A percentile compares a stretch with the other conserved stretches of the same genome.
phyloP scores from a whole-genome alignment of 1,284 basidiomycete species.

The Ceratorhiza oryzae-sativae region DNA sequence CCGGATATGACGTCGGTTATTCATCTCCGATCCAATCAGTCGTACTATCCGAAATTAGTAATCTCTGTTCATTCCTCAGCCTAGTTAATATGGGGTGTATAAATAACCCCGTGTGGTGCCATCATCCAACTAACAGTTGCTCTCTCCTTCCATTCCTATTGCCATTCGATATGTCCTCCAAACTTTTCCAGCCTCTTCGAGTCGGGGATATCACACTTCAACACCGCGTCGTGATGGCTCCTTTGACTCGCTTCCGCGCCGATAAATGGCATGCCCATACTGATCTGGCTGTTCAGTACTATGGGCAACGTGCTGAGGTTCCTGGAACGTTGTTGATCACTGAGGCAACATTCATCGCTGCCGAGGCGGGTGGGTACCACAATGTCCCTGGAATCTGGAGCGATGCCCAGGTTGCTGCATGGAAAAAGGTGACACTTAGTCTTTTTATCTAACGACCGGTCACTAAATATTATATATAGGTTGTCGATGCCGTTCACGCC shows the following conservation, averaged over 20 bases:
- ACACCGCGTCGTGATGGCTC: slow-evolving; percentile 51
- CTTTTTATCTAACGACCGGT: not conserved
- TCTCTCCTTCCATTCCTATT: not conserved
- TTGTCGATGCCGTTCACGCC: slow-evolving; percentile 52
- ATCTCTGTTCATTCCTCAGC: too few species aligned
- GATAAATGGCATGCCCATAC: slow-evolving; percentile 41
- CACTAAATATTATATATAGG: slow-evolving; percentile 2
- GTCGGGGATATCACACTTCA: slow-evolving; percentile 44
- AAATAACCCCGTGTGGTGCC: not conserved
- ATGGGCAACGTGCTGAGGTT: slow-evolving; percentile 46
- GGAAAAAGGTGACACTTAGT: slow-evolving; percentile 47
- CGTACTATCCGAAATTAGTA: too few species aligned
- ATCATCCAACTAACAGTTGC: too few species aligned
- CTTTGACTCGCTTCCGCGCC: slow-evolving; percentile 51
- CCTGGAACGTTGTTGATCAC: slow-evolving; percentile 48
- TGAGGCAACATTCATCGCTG: slow-evolving; percentile 51
- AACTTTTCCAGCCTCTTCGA: slow-evolving; percentile 36
- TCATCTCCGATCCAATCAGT: not conserved
- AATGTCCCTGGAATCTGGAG: slow-evolving; percentile 49
- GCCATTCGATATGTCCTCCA: not conserved
- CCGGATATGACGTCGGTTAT: not conserved
- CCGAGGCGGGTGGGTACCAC: slow-evolving; percentile 45
- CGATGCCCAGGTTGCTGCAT: slow-evolving; percentile 47
- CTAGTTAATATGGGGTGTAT: too few species aligned
- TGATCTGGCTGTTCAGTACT: slow-evolving; percentile 45